Conservation (phyloP, 257 asterid species). For the Scutellaria barbata region DNA sequence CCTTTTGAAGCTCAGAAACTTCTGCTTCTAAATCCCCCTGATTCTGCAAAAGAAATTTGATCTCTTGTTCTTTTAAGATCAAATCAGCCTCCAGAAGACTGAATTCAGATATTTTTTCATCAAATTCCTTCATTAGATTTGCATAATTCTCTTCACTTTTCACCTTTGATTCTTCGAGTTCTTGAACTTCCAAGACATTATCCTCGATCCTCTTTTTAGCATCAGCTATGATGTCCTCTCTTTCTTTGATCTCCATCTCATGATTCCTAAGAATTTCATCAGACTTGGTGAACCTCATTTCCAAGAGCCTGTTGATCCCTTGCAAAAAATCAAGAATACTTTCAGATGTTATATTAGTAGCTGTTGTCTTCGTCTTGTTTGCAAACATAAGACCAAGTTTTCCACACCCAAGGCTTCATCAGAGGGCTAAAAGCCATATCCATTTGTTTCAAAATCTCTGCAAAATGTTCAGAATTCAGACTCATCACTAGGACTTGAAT, state of each 20-base stretch:
- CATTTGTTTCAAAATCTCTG: constrained; percentile 49
- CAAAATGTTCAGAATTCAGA: constrained; percentile 48
- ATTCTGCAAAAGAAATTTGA: constrained; percentile 30
- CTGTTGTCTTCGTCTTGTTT: constrained; percentile 30
- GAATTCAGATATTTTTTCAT: constrained; percentile 41
- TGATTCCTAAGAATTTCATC: constrained; percentile 37
- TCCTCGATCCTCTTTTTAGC: constrained; percentile 50
- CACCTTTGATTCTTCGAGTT: constrained; percentile 47
- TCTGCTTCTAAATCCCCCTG: constrained; percentile 47
- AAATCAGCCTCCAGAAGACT: constrained; percentile 43
- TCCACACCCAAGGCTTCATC: constrained; percentile 49
- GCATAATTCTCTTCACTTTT: constrained; percentile 48
- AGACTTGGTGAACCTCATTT: constrained; percentile 51
- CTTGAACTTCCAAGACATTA: constrained; percentile 43
- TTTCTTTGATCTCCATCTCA: constrained; percentile 52
- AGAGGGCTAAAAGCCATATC: constrained; percentile 52
- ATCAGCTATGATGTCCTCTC: constrained; percentile 40
- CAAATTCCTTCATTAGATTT: constrained; percentile 47
- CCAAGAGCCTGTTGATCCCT: constrained; percentile 70
- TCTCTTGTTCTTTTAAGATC: constrained; percentile 44
- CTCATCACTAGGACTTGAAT: constrained; percentile 50
- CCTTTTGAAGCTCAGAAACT: constrained; percentile 49
- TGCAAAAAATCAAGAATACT: constrained; percentile 42
- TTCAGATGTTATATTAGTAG: constrained; percentile 35
- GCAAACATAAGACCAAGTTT: constrained; percentile 31